A percentile compares a stretch with the other conserved stretches of the same genome.
Conservation (phyloP, 208 protist species). For the Acanthamoeba quina region DNA sequence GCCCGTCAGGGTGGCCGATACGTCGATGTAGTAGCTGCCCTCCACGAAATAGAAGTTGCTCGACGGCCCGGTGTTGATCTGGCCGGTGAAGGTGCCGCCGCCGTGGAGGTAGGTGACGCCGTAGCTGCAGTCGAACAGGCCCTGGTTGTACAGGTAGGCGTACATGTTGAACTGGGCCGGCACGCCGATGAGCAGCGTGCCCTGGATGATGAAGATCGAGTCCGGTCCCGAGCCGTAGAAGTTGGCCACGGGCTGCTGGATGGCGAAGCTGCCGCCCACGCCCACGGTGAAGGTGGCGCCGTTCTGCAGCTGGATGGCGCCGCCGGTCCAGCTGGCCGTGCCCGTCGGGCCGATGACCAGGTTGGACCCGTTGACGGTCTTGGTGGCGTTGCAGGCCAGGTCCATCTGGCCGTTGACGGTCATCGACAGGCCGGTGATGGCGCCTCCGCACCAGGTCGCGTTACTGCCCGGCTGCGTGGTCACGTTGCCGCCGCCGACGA, state of each 20-base stretch:
- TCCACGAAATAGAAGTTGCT: conserved; percentile 53
- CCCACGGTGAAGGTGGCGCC: conserved; percentile 69
- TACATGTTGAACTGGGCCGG: conserved; percentile 68
- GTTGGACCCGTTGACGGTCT: conserved; percentile 41
- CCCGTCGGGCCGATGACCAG: conserved; percentile 27
- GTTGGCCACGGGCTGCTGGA: conserved; percentile 45
- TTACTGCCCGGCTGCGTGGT: conserved; percentile 43
- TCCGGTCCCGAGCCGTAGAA: conserved; percentile 63
- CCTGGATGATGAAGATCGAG: conserved; percentile 57
- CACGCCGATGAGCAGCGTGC: conserved; percentile 45
- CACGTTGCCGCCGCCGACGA: conserved; percentile 63
- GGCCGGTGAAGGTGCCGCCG: conserved; percentile 28
- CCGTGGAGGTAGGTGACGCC: conserved; percentile 66
- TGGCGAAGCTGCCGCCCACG: neutral
- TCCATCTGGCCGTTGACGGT: conserved; percentile 15
- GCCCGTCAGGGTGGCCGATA: conserved; percentile 10
- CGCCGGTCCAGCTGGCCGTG: conserved; percentile 61
- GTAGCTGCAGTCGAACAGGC: conserved; percentile 60
- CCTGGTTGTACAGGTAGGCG: conserved; percentile 40
- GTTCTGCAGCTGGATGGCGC: conserved; percentile 35
- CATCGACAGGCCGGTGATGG: conserved; percentile 63
- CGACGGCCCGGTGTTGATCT: conserved; percentile 12
- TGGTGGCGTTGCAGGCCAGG: conserved; percentile 38
- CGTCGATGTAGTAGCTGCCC: conserved; percentile 71
- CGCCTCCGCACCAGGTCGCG: conserved; percentile 38